Conservation (phyloP, 2,329 filamentous ascomycete species). For the Byssochlamys sp. region DNA sequence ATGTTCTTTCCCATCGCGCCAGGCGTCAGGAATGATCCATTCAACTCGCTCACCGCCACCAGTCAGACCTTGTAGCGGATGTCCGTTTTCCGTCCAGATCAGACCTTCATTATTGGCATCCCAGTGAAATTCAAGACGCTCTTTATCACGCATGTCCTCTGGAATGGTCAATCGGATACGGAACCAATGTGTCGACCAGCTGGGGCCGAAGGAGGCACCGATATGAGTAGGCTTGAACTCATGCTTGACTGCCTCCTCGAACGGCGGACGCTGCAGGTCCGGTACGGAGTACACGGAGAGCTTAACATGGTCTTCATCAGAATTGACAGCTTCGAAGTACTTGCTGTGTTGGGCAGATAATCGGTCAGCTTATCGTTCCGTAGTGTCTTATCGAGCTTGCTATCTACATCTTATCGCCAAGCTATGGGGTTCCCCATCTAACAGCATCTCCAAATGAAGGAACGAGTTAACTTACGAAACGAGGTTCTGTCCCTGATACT, state of each 20-base stretch:
- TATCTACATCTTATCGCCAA: background rate
- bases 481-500: conserved; percentile 68
- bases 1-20: conserved; percentile 76
- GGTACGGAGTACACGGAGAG: conserved; percentile 81
- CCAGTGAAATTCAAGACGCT: conserved; percentile 91
- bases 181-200: conserved; percentile 98
- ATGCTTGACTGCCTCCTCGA: conserved; percentile 71
- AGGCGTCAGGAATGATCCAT: conserved; percentile 77
- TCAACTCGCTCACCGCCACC: conserved; percentile 80
- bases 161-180: conserved; percentile 72
- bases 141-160: conserved; percentile 59
- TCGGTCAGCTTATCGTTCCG: conserved; percentile 1
- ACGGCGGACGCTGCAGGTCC: conserved; percentile 67
- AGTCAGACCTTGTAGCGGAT: conserved; percentile 81
- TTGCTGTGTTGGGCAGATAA: conserved; percentile 42
- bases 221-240: conserved; percentile 65
- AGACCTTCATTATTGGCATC: conserved; percentile 90
- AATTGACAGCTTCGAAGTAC: conserved; percentile 58
- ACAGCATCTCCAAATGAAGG: background rate
- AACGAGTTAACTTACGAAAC: conserved; percentile 48
- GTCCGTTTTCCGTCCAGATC: conserved; percentile 83
- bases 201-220: conserved; percentile 77
- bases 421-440: background rate
- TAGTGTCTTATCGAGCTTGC: background rate
- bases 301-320: conserved; percentile 67